A percentile compares a stretch with the other conserved stretches of the same genome.
phyloP scores from a whole-genome alignment of 306 rosid species.

The Quercus cerris region DNA sequence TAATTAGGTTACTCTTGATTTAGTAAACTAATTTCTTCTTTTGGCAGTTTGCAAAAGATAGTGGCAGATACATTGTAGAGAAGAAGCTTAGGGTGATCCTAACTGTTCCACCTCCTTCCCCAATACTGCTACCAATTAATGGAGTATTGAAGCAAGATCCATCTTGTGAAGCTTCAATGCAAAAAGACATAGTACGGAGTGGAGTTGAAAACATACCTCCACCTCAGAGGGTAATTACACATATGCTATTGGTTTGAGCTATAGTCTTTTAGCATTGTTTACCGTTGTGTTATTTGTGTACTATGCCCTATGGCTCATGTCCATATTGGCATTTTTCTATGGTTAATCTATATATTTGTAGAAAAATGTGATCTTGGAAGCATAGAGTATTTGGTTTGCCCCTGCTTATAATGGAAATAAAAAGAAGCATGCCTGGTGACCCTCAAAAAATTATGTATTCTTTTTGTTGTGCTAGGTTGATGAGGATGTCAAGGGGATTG shows the following conservation, averaged over 20 bases:
- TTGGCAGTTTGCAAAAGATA: constrained; percentile 67
- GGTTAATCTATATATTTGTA: not conserved
- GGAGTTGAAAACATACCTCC: constrained; percentile 83
- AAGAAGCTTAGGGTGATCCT: constrained; percentile 78
- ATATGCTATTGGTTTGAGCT: constrained; percentile 1
- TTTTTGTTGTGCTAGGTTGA: constrained; percentile 36
- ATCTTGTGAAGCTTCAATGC: constrained; percentile 36
- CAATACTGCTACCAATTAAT: constrained; percentile 61
- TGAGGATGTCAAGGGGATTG: constrained; percentile 48
- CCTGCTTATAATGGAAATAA: not conserved
- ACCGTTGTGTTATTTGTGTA: not conserved
- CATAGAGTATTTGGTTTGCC: constrained; percentile 11
- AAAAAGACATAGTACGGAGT: constrained; percentile 52
- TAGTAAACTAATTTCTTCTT: constrained; percentile 16
- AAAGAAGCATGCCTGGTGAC: constrained; percentile 1
- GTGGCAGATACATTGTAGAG: constrained; percentile 69
- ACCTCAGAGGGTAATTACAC: constrained; percentile 43
- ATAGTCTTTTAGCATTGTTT: not conserved
- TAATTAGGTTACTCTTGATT: constrained; percentile 4
- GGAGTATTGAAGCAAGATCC: constrained; percentile 66
- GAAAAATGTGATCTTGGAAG: not conserved
- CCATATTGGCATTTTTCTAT: not conserved
- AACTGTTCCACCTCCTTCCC: constrained; percentile 57
- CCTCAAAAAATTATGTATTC: not conserved
- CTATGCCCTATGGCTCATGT: not conserved